Evolutionary conservation across 75 land plant species (phyloP).

Genomic region (Ceratopteris richardii): DNA sequence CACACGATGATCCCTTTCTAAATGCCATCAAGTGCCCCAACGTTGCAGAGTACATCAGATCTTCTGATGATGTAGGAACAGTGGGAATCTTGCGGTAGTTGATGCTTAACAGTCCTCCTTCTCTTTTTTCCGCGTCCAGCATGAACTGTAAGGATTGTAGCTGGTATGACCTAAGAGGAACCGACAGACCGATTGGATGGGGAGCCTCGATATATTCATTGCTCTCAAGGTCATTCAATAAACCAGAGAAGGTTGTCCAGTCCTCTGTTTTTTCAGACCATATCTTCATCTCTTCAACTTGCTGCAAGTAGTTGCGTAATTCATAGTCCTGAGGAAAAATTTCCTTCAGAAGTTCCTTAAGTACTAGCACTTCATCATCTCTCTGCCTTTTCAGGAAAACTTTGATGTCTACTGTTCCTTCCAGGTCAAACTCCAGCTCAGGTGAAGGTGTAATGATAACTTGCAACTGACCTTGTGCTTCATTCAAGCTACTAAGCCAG

Average conservation of each 20-base stretch:
- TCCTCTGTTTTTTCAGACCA: constrained; percentile 28
- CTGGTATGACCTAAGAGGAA: constrained; percentile 38
- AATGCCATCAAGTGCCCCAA: constrained; percentile 24
- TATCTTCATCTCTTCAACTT: constrained; percentile 31
- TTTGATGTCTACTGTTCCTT: constrained; percentile 16
- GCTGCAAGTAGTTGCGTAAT: constrained; percentile 13
- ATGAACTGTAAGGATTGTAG: constrained; percentile 40
- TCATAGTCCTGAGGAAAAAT: constrained; percentile 26
- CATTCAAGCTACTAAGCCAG: constrained; percentile 22
- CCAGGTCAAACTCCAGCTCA: constrained; percentile 6
- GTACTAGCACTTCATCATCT: constrained; percentile 24
- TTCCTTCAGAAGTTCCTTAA: constrained; percentile 28
- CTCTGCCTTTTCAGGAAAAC: constrained; percentile 31
- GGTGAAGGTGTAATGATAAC: constrained; percentile 13
- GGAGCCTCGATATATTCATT: constrained; percentile 26
- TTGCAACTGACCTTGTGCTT: constrained; percentile 42
- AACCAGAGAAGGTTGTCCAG: constrained; percentile 32
- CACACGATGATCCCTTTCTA: constrained; percentile 10
- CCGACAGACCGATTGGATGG: constrained; percentile 31
- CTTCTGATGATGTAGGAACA: neutral
- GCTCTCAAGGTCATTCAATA: constrained; percentile 33
- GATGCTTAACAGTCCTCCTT: constrained; percentile 33
- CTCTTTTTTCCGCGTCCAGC: constrained; percentile 34
- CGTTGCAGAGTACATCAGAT: constrained; percentile 25
- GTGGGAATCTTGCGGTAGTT: constrained; percentile 26